Conservation (phyloP, 345 rosid genomes). For the Arabidopsis suecica region DNA sequence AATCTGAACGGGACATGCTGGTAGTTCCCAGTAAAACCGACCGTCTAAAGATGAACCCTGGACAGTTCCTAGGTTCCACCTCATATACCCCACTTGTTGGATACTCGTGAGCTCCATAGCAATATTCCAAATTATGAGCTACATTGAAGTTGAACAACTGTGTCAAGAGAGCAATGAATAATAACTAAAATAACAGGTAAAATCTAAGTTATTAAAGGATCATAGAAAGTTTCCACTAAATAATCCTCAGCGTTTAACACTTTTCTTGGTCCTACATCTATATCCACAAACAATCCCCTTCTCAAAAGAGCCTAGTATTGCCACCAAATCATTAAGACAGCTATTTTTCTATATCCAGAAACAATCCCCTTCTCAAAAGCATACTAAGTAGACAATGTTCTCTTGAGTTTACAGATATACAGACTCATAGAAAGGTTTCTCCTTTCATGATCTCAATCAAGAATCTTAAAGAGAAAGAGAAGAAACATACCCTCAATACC, state of each 20-base stretch:
- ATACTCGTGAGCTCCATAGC: conserved; percentile 93
- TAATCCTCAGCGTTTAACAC: not conserved
- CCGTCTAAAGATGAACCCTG: conserved; percentile 89
- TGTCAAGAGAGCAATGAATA: not conserved
- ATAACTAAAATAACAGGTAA: not conserved
- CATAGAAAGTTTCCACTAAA: not conserved
- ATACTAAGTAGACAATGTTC: not conserved
- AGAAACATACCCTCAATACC: conserved; percentile 76
- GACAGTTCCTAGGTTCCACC: conserved; percentile 91
- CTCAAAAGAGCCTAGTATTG: conserved; percentile 1
- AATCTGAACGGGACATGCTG: conserved; percentile 71
- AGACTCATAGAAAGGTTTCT: not conserved
- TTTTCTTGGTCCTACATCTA: conserved; percentile 11
- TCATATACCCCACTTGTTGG: conserved; percentile 87
- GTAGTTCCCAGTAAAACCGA: conserved; percentile 76
- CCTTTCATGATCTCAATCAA: not conserved
- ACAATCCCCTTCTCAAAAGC: conserved; percentile 2
- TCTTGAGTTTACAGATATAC: not conserved
- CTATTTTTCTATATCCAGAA: not conserved
- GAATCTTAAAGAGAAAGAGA: not conserved
- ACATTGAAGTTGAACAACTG: conserved; percentile 36
- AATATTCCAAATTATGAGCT: conserved; percentile 88
- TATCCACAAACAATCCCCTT: conserved; percentile 14
- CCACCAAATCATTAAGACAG: conserved; percentile 9
- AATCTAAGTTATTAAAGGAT: not conserved